Evolutionary conservation across 2,329 filamentous ascomycete species (phyloP), one percentile per base, ranked within the genome.

Genomic region (Zopfia rhizophila): DNA sequence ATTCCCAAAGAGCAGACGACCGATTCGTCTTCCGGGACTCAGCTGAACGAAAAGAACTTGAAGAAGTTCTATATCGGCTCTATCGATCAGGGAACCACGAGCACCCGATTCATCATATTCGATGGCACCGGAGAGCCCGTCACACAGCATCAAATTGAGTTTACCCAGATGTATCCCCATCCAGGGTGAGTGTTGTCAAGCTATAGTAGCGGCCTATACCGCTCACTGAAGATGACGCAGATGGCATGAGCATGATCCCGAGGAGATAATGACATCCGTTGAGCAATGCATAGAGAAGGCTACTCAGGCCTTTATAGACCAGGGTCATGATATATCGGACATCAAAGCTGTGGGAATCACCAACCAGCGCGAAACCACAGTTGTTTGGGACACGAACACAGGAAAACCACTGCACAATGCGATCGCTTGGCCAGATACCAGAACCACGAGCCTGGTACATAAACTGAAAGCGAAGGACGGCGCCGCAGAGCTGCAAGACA

Each of bases 31-130:
- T 39, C 57, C n/a, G 57, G 53, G 7, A 24, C 48, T 3, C 56
- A 63, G 24, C 56, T 69, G 17, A 63, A 70, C 36, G 67, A 70
- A 42, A 50, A 61, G 28, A 70, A 66, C 42, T 41, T 69, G 42
- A 69, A 75, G 28, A 74, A 86, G 45, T 83, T 83, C 74, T 96
- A 90, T 64, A 87, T 96, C 50, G 91, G 91, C 49, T 90, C 89
- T 59, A 92, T 96, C 68, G 91, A 96, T 68, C 90, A 95, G 65
- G 91, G 91, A 47, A 96, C 91, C 10, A 96, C 91, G 22, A 93
- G 89, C 48, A 90, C 91, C 23, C 83, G 91, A 25, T 96, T 96
- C 74, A 82, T 96, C 60, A 92, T 97, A 66, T 96, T 96, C 75
- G 86, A 96, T 72, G 85, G 84, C 55, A 76, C 82, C 29, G 91